Base-by-base conservation (phyloP, 352 stramenopile genomes). In the Globisporangium apiculatum region DNA sequence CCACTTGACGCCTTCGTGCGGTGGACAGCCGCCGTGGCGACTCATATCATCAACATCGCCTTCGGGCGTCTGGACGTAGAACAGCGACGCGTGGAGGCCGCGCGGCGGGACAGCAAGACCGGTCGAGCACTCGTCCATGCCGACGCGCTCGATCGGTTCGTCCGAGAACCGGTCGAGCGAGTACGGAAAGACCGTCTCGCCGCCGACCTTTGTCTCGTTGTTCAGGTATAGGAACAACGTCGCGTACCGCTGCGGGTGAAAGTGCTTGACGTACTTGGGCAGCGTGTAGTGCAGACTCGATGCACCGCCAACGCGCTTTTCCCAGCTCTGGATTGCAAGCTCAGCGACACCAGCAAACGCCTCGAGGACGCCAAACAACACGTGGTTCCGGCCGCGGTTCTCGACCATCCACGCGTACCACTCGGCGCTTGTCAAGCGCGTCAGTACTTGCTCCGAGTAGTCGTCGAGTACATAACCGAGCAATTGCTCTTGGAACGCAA, bases 201-300 rank as follows among this genome's bases (percentile, higher is more conserved):
- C 97, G 14, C 97, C 97, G 17, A 89, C 51, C 61, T 97, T 93
- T 54, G 86, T 88, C 54, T 99, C 86, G 67, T 98, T 95, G 69
- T 88, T 98, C 42, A 99, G 73, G 73, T 99, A 99, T 55, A 98
- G 79, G 66, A 99, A 98, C 5, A 99, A 71, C 52, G 96, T 99
- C 17, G 95, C 93, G 69, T 95, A 98, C 10, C 97, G 86, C 79
- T 99, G 98, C 48, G 85, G 85, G 45, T 92, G 69, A 60, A 90
- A 91, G 65, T 93, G 78, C 53, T 83, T 76, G 31, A 84, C 69
- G 57, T 82, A 87, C 55, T 68, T 64, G 3, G 85, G 85, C 41
- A 92, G 40, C 46, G 59, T 78, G 69, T 91, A 94, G 49, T 76
- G 67, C 24, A 86, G 62, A 4, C 51, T 49, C 9, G 59, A 7